Conservation (phyloP, 2,329 filamentous ascomycete species). For the Aspergillaceae sp. region DNA sequence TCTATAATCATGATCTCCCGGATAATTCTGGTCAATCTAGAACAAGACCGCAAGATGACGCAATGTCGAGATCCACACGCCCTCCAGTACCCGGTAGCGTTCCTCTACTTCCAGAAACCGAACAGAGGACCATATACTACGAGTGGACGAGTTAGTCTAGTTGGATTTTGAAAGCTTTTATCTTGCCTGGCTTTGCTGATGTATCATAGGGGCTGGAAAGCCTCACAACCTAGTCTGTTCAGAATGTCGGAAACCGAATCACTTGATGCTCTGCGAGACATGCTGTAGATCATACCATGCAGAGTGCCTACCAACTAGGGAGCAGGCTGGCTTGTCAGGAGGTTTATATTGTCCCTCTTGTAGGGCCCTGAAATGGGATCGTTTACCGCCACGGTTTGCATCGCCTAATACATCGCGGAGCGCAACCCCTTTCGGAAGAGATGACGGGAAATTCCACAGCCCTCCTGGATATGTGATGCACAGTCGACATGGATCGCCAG, state of each 20-base stretch:
- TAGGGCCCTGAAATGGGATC: not conserved
- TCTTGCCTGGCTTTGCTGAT: conserved; percentile 3
- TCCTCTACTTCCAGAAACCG: conserved; percentile 7
- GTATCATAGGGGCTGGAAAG: conserved; percentile 15
- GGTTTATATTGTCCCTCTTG: conserved; percentile 10
- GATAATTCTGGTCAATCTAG: not conserved
- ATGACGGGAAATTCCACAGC: not conserved
- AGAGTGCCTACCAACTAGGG: conserved; percentile 11
- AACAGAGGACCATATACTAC: conserved; percentile 18
- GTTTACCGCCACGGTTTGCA: not conserved
- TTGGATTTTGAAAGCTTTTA: not conserved
- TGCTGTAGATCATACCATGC: conserved; percentile 26
- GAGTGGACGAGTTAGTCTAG: conserved; percentile 21
- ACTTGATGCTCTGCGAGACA: conserved; percentile 19
- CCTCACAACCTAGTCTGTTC: conserved; percentile 25
- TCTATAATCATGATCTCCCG: not conserved
- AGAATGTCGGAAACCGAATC: conserved; percentile 16
- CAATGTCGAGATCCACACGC: not conserved
- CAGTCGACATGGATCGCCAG: not conserved
- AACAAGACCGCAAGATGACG: not conserved
- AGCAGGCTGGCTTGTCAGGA: not conserved
- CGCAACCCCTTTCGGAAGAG: not conserved
- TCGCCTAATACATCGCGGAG: not conserved
- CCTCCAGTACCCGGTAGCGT: not conserved
- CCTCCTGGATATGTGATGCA: not conserved